phyloP scores from a whole-genome alignment of 2,329 filamentous ascomycete species.

The Bipolaris bicolor region DNA sequence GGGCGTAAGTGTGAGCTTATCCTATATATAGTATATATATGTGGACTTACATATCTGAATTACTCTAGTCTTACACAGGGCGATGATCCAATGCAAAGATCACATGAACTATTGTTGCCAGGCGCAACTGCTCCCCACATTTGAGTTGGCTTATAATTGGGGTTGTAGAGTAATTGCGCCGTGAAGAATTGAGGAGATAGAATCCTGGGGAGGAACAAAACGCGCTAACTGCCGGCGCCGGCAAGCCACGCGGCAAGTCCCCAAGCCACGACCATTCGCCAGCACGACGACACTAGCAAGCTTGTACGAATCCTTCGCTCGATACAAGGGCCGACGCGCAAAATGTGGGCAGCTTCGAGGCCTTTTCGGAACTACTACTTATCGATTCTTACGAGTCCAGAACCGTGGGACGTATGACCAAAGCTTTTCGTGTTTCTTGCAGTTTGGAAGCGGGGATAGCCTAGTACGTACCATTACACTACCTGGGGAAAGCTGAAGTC shows the following conservation, averaged over 20 bases:
- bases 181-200: neutral
- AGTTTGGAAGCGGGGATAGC: neutral
- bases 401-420: neutral
- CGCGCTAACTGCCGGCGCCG: neutral
- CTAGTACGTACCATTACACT: neutral
- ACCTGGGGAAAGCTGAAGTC: neutral
- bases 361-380: neutral
- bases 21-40: no score
- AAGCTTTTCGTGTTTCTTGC: neutral
- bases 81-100: neutral
- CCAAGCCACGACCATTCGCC: neutral
- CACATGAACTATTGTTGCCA: neutral
- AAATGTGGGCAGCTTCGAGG: neutral
- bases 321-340: neutral
- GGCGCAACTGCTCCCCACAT: neutral
- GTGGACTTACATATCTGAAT: no score
- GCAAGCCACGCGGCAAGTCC: neutral
- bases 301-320: neutral
- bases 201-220: neutral
- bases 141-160: neutral
- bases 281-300: neutral
- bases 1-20: no score
- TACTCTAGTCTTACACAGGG: no score
- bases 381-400: neutral
- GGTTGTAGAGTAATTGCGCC: no score